A percentile compares a stretch with the other conserved stretches of the same genome.
Conservation (phyloP, 176 grass and related monocot species). For the Triticum turgidum region DNA sequence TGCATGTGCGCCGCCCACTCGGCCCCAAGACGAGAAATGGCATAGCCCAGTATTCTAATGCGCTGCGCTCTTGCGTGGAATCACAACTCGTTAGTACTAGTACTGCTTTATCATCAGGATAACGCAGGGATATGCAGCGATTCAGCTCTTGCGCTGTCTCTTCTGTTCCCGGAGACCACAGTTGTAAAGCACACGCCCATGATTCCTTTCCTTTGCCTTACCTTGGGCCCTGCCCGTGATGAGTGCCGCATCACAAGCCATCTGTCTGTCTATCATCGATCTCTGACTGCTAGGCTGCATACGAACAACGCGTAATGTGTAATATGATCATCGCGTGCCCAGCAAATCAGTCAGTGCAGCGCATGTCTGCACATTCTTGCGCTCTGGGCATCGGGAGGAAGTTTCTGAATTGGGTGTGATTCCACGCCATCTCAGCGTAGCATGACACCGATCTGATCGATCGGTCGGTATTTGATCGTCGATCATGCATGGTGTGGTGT, state of each 20-base stretch:
- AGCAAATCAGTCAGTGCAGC: neutral
- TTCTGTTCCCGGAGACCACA: neutral
- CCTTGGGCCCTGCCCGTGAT: no score
- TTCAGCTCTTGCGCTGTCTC: neutral
- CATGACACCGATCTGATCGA: neutral
- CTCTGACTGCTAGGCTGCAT: neutral
- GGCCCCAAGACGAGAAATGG: neutral
- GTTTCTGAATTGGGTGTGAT: neutral
- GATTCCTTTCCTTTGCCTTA: neutral
- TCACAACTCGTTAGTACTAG: neutral
- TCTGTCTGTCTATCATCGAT: neutral
- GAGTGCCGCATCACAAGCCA: neutral
- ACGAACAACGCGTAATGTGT: neutral
- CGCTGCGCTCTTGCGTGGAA: neutral
- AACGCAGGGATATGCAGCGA: neutral
- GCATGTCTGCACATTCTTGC: neutral
- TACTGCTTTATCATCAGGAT: neutral
- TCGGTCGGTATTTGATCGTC: no score
- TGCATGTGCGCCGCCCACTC: neutral
- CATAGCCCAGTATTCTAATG: neutral
- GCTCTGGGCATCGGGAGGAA: neutral
- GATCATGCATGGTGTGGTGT: neutral
- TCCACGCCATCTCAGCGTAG: neutral
- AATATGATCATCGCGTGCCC: neutral
- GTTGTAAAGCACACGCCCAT: slow-evolving; percentile 7